These are phyloP conservation scores for Aschersonia sp. DNA, from an alignment of 2,329 filamentous ascomycete species.

Conservation along the genomic window DNA sequence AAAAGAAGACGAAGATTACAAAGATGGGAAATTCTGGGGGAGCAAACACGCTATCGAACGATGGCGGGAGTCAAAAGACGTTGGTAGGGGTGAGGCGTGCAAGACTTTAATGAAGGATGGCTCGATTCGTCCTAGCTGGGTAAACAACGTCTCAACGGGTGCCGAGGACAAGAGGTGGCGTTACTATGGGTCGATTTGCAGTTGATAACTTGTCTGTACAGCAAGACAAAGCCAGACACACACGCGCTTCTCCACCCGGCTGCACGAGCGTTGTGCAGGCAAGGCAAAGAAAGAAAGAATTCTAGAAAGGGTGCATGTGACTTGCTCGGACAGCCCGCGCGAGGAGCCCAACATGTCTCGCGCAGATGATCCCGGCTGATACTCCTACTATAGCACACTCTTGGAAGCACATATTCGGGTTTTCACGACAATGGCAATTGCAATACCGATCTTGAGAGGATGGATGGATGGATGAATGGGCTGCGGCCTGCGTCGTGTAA, in stretches of 20 bases:
- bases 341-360: background rate
- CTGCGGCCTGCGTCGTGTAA: background rate
- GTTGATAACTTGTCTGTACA: background rate
- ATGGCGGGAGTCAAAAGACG: background rate
- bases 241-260: too few species aligned
- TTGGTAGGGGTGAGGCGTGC: slow-evolving; percentile 1
- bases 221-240: too few species aligned
- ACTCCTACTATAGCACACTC: too few species aligned
- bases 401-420: too few species aligned
- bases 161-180: slow-evolving; percentile 2
- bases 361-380: background rate
- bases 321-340: too few species aligned
- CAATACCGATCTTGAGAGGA: too few species aligned
- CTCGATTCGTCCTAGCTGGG: background rate
- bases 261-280: too few species aligned
- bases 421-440: too few species aligned
- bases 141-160: background rate
- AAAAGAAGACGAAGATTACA: background rate
- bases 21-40: background rate
- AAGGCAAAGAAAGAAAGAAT: too few species aligned
- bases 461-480: too few species aligned
- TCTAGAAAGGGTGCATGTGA: too few species aligned
- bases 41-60: background rate
- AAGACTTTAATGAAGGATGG: slow-evolving; percentile 3
- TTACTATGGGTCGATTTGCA: slow-evolving; percentile 1